Base-by-base conservation (phyloP, 108 stramenopile species). In the Aurantiochytrium sp. region DNA sequence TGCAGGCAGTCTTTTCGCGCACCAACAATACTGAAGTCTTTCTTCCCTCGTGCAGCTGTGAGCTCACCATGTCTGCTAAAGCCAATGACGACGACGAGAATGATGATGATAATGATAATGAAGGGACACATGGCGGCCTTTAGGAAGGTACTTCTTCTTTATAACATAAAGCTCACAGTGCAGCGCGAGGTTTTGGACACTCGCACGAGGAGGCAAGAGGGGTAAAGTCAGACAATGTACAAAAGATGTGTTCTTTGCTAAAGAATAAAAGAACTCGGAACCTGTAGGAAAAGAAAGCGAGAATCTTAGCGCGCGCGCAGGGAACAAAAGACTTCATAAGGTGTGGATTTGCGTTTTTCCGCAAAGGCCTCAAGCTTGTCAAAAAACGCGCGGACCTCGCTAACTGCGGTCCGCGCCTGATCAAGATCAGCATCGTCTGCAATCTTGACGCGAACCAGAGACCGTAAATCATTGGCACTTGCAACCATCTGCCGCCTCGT, bases 391-490 rank as follows among this genome's bases (percentile, higher is more conserved):
- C 44, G 51, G 23, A 87, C 45, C 23, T 87, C 88, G 23, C 64
- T 58, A 4, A 92, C 87, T 8, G 88, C 90, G 29, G 87, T 35
- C 6, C 72, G 60, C 6, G 92, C 92, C 42, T 90, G 90, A 5
- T 90, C 92, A 25, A 92, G 59, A 49, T 92, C 92, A 5, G 57
- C 88, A 21, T 90, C 90, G 60, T 92, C 92, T 12, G 92, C 92
- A n/a, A 92, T 90, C 60, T 92, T 92, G 44, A 92, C 88, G 35
- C 92, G 90, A 76, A 92, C 58, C 58, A 92, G 64, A 5, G 87
- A 72, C n/a, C 92, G 60, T 2, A 92, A 72, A 14, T 49, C 88
- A 55, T 90, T 89, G 12, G 90, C 92, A 21, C 89, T 90, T 19
- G 88, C 58, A 28, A 88, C 88, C 71, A 92, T 87, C 69, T 90